Evolutionary conservation across 2,329 filamentous ascomycete genomes (phyloP).

Genomic region (Dactylonectria macrodidyma): DNA sequence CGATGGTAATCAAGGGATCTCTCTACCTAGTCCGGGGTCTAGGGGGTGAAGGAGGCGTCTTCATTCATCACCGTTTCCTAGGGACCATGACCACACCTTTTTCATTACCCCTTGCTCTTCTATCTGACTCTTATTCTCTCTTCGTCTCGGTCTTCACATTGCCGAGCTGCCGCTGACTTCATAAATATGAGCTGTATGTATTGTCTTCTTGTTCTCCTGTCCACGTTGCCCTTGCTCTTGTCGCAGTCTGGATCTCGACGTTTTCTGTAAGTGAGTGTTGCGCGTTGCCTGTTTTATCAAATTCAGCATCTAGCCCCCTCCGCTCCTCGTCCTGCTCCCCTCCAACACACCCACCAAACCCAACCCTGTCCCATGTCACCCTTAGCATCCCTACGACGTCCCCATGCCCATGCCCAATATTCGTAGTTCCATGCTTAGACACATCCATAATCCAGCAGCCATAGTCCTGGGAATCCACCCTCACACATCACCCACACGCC

Average conservation of each 20-base stretch:
- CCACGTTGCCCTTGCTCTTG: not conserved
- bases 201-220: not conserved
- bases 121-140: not conserved
- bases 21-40: not conserved
- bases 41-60: not conserved
- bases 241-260: not conserved
- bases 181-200: not conserved
- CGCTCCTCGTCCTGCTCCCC: not conserved
- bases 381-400: conserved; percentile 18
- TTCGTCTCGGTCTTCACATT: not conserved
- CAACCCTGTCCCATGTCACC: conserved; percentile 6
- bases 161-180: not conserved
- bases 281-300: not conserved
- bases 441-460: not conserved
- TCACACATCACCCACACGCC: conserved; percentile 11
- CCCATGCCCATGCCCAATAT: conserved; percentile 24
- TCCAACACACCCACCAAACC: conserved; percentile 1
- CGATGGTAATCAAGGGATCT: not conserved
- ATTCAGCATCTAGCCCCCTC: not conserved
- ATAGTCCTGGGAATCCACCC: conserved; percentile 10
- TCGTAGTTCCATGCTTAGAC: conserved; percentile 11
- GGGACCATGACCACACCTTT: conserved; percentile 1
- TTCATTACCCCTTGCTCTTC: not conserved
- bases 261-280: not conserved
- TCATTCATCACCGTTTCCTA: not conserved